Conservation (phyloP, 495 filamentous ascomycete genomes). For the Cladorrhinum samala region DNA sequence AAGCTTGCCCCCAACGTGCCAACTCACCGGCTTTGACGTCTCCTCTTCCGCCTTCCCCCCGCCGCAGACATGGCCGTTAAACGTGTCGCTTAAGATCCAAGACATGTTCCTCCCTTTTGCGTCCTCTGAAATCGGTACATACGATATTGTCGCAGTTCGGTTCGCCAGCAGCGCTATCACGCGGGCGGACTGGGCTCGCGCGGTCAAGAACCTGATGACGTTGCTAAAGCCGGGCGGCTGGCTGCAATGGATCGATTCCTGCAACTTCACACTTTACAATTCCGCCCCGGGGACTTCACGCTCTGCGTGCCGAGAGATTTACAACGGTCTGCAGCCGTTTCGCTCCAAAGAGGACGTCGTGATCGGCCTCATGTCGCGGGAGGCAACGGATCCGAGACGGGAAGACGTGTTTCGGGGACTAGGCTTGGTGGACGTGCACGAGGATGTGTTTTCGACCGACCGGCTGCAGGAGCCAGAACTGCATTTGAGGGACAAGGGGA, state of each 20-base stretch:
- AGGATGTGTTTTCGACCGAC: conserved; percentile 19
- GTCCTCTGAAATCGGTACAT: conserved; percentile 23
- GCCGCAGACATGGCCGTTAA: conserved; percentile 16
- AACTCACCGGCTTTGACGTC: conserved; percentile 36
- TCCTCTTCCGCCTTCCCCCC: conserved; percentile 29
- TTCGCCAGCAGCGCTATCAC: conserved; percentile 28
- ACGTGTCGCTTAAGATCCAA: conserved; percentile 27
- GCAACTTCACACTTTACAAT: conserved; percentile 13
- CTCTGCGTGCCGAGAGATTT: conserved; percentile 12
- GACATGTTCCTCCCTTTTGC: conserved; percentile 33
- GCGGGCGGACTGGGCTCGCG: conserved; percentile 16
- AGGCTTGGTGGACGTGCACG: conserved; percentile 13
- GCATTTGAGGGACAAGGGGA: conserved; percentile 9
- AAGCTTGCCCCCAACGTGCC: conserved; percentile 1
- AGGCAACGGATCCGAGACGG: background rate
- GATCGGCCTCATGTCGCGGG: conserved; percentile 14
- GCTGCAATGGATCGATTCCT: conserved; percentile 29
- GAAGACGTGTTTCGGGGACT: conserved; percentile 2
- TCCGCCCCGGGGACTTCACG: conserved; percentile 9
- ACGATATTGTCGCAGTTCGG: conserved; percentile 36
- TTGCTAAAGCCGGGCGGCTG: conserved; percentile 26
- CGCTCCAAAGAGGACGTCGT: background rate
- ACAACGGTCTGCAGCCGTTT: conserved; percentile 10
- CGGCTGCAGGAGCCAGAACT: conserved; percentile 8
- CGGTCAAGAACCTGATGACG: conserved; percentile 20